Conservation (phyloP, 2,329 filamentous ascomycete genomes). For the Cryphonectria parasitica region DNA sequence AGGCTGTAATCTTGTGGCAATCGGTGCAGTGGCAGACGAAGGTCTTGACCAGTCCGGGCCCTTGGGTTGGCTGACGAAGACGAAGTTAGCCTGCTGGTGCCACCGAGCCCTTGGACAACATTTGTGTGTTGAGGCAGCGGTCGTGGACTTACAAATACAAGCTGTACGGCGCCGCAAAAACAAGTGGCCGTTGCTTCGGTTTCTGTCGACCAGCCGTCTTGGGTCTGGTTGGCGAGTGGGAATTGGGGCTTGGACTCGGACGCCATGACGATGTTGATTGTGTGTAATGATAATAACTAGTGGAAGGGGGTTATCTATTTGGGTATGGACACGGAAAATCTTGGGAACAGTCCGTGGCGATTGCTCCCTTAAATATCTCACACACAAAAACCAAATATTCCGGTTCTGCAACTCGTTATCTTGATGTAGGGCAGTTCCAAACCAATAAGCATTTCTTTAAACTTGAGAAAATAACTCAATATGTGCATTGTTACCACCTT, state of each 20-base stretch:
- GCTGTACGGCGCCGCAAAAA: conserved; percentile 60
- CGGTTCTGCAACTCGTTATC: too few relatives aligned
- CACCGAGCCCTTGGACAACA: background rate
- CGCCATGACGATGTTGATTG: background rate
- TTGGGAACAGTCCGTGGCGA: background rate
- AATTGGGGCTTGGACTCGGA: background rate
- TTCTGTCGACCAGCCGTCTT: background rate
- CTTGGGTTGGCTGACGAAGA: conserved; percentile 48
- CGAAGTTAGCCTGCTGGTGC: background rate
- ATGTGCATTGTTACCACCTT: too few relatives aligned
- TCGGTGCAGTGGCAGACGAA: conserved; percentile 66
- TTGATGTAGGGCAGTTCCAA: too few relatives aligned
- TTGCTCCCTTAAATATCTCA: background rate
- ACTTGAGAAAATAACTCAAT: too few relatives aligned
- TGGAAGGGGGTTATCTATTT: background rate
- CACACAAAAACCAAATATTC: background rate
- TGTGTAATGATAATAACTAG: background rate
- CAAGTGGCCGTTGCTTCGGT: conserved; percentile 60
- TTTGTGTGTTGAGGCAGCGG: too few relatives aligned
- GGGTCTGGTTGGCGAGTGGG: background rate
- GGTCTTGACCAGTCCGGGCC: conserved; percentile 48
- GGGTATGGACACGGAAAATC: background rate
- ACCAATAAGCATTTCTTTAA: too few relatives aligned
- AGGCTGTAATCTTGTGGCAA: conserved; percentile 65
- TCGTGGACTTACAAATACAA: conserved; percentile 50